Base-by-base conservation (phyloP, 257 asterid species). In the Echium plantagineum region DNA sequence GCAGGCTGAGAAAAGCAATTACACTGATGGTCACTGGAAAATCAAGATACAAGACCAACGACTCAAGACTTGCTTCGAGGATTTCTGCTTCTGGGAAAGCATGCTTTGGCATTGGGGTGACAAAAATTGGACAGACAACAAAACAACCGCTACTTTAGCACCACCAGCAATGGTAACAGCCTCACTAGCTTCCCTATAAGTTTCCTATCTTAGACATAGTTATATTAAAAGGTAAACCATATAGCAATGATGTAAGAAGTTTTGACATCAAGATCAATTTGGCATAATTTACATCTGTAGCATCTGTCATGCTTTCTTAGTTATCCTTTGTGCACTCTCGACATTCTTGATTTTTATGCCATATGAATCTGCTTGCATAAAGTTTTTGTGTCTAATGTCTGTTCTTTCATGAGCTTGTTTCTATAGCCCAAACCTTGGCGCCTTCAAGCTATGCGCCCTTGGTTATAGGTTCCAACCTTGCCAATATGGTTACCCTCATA, bases 81-180 rank as follows among this genome's bases (percentile, higher is more conserved):
- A 84, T 0, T 84, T 89, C 59, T 89, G 97, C 75, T 86, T 75
- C 71, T 86, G 95, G 97, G 95, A 89, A 65, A 89, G 97, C 66
- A 86, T 89, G 94, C 60, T 89, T 60, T 79, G 93, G 97, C 95
- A 89, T 30, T 89, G 97, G 97, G 97, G 97, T 5, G 88, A 89
- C 13, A 82, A 64, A 47, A 86, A 89, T 60, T 82, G 91, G 95
- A 86, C 97, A 6, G 95, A 82, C 26, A 86, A 84, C 42, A 76
- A 42, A 10, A 42, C 83, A 0, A 86, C 86, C 20, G 59, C 74
- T 17, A 53, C 73, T 4, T 75, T 56, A 62, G 70, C 85, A 2
- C 77, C 76, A 5, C 80, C 80, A 20, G 53, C 55, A 12, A 38
- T 42, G 12, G 57, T 52, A 22, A 72, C 78, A 7, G 74, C 70